Conservation (phyloP, 202 grass and related monocot genomes). For the Zoysia matrella region DNA sequence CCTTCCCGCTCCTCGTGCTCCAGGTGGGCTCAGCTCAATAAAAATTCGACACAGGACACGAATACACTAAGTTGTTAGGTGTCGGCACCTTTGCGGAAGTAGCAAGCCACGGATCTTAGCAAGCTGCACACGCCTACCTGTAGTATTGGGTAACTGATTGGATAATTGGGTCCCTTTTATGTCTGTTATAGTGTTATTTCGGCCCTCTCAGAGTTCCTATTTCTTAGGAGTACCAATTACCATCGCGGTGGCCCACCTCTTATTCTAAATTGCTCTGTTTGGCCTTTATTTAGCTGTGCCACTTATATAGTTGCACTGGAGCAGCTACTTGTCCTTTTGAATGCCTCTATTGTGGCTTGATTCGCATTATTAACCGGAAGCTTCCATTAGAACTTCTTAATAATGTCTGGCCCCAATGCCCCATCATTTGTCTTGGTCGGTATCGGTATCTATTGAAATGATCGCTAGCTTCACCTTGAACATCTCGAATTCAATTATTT, state of each 20-base stretch:
- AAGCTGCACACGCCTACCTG: not conserved
- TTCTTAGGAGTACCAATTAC: not conserved
- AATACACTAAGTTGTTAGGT: not conserved
- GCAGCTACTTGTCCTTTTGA: not conserved
- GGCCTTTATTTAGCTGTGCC: not conserved
- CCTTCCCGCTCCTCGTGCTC: slow-evolving; percentile 77
- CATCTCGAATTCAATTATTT: not conserved
- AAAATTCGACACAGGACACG: not conserved
- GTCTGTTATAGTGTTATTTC: not conserved
- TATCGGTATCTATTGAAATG: not conserved
- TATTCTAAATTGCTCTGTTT: not conserved
- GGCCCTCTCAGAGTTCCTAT: not conserved
- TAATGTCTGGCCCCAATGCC: not conserved
- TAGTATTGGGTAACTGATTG: slow-evolving; percentile 17
- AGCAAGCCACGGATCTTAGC: not conserved
- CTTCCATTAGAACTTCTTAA: slow-evolving; percentile 1
- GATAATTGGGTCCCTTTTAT: slow-evolving; percentile 23
- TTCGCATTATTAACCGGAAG: not conserved
- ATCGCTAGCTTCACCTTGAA: not conserved
- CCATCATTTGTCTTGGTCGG: not conserved
- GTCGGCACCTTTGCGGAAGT: not conserved
- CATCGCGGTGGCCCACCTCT: not conserved
- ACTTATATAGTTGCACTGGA: not conserved
- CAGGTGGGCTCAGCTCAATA: slow-evolving; percentile 57
- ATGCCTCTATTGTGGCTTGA: slow-evolving; percentile 11